phyloP scores from a whole-genome alignment of 116 monocot species.

The Papilionanthe hybrid region DNA sequence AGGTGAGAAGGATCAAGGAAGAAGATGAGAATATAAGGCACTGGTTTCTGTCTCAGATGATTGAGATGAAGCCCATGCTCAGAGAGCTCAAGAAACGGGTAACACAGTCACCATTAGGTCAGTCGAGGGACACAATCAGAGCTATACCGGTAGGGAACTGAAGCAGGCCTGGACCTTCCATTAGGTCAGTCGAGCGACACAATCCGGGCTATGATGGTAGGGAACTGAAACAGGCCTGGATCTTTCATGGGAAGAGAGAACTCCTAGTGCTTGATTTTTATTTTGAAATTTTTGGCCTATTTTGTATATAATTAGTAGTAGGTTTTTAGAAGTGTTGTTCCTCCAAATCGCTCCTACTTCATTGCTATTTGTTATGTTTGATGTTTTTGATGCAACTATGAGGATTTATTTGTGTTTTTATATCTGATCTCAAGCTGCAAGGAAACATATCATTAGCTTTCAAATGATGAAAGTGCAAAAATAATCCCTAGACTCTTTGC shows the following conservation, averaged over 20 bases:
- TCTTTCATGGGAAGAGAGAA: background rate
- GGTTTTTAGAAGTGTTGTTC: background rate
- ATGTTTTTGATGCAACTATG: background rate
- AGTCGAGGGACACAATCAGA: conserved; percentile 1
- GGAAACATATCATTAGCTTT: background rate
- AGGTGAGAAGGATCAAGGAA: conserved; percentile 34
- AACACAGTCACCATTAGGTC: conserved; percentile 27
- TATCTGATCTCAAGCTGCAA: background rate
- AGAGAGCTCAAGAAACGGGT: conserved; percentile 9
- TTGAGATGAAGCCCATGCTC: conserved; percentile 13
- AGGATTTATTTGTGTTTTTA: background rate
- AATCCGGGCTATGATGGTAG: conserved; percentile 13
- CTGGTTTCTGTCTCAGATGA: conserved; percentile 13
- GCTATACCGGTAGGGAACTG: conserved; percentile 21
- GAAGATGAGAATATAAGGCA: conserved; percentile 26
- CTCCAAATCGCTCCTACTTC: background rate
- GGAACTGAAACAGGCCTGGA: conserved; percentile 10
- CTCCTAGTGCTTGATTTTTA: background rate
- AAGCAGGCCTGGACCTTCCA: background rate
- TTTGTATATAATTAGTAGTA: background rate
- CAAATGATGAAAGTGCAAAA: too few relatives aligned
- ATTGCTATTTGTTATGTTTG: background rate
- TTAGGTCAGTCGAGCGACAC: conserved; percentile 13
- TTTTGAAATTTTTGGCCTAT: background rate
- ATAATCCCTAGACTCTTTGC: too few relatives aligned